These are phyloP conservation scores for Aspergillus terreus DNA, from an alignment of 2,329 filamentous ascomycete species.

Conservation along the genomic window DNA sequence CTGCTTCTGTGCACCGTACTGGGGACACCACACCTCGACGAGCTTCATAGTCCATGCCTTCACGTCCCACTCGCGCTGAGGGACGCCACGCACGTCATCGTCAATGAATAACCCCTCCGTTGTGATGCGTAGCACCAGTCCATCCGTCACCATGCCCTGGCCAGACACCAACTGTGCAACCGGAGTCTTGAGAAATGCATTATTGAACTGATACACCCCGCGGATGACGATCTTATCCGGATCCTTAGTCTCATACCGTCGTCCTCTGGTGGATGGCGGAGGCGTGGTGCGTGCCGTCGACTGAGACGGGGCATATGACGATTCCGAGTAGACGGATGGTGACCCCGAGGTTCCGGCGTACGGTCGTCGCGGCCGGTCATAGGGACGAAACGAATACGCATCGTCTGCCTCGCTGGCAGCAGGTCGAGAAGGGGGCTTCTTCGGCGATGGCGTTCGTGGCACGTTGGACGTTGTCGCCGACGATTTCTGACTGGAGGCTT, in stretches of 20 bases:
- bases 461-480: slow-evolving; percentile 19
- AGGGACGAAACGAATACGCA: slow-evolving; percentile 70
- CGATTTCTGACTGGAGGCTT: slow-evolving; percentile 26
- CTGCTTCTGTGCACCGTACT: slow-evolving; percentile 47
- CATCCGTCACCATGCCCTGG: slow-evolving; percentile 82
- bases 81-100: slow-evolving; percentile 84
- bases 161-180: slow-evolving; percentile 85
- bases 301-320: slow-evolving; percentile 79
- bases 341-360: slow-evolving; percentile 62
- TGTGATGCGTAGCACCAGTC: slow-evolving; percentile 84
- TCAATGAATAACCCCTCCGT: slow-evolving; percentile 96
- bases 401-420: slow-evolving; percentile 57
- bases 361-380: slow-evolving; percentile 63
- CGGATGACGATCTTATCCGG: slow-evolving; percentile 95
- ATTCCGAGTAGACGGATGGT: slow-evolving; percentile 69
- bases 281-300: slow-evolving; percentile 81
- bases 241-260: slow-evolving; percentile 81
- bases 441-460: slow-evolving; percentile 38
- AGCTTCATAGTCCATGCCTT: slow-evolving; percentile 96
- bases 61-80: slow-evolving; percentile 97
- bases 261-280: slow-evolving; percentile 70
- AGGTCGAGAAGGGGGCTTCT: slow-evolving; percentile 32
- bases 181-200: slow-evolving; percentile 81
- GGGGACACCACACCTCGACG: slow-evolving; percentile 80
- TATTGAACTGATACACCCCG: slow-evolving; percentile 89